A percentile compares a stretch with the other conserved stretches of the same genome.
These are phyloP conservation scores for Iodosphaeria phyllophila DNA, from an alignment of 2,329 filamentous ascomycete species.

Conservation along the genomic window DNA sequence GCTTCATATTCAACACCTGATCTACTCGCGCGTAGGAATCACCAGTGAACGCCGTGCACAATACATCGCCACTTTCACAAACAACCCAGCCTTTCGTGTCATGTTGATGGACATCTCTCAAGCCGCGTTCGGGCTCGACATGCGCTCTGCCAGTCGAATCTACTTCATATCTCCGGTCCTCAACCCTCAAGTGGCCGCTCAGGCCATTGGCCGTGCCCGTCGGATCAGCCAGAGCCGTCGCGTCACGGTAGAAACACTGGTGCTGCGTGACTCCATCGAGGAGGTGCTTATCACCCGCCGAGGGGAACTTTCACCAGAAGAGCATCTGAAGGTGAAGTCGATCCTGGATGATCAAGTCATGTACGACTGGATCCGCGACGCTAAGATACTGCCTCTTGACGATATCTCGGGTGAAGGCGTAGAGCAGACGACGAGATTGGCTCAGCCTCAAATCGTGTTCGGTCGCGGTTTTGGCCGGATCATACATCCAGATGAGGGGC, in stretches of 20 bases:
- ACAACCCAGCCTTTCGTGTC: constrained; percentile 47
- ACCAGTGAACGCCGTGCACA: constrained; percentile 43
- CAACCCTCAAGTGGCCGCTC: constrained; percentile 68
- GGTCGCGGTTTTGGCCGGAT: constrained; percentile 26
- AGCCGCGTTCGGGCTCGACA: constrained; percentile 74
- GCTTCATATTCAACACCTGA: constrained; percentile 41
- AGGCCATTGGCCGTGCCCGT: constrained; percentile 80
- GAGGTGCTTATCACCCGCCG: constrained; percentile 63
- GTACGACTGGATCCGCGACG: constrained; percentile 39
- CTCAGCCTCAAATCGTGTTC: constrained; percentile 28
- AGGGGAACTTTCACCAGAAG: constrained; percentile 53
- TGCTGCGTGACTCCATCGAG: constrained; percentile 65
- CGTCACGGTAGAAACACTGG: constrained; percentile 72
- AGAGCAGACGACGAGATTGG: constrained; percentile 29
- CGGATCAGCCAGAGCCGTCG: constrained; percentile 67
- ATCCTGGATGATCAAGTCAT: constrained; percentile 39
- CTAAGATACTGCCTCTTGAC: constrained; percentile 20
- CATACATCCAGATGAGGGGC: constrained; percentile 25
- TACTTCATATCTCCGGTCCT: constrained; percentile 84
- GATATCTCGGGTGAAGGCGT: constrained; percentile 12
- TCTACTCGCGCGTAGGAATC: constrained; percentile 44
- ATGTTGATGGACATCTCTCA: constrained; percentile 83
- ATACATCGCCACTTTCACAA: constrained; percentile 66
- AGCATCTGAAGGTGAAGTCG: constrained; percentile 34
- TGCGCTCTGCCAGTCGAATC: constrained; percentile 65